phyloP scores from a whole-genome alignment of 129 eudicot species.

The Kitagawia praeruptora region DNA sequence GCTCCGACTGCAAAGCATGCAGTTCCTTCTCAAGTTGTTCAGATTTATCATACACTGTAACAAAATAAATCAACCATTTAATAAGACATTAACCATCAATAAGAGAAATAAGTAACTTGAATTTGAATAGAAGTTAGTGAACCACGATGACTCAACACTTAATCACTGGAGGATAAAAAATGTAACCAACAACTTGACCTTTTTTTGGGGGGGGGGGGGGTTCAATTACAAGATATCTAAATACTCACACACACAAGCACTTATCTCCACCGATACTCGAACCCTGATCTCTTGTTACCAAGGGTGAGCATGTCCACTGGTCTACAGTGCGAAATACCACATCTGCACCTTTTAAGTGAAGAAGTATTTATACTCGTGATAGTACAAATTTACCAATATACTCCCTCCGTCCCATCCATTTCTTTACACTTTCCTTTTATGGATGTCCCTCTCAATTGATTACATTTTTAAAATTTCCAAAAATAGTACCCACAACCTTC shows the following conservation, averaged over 20 bases:
- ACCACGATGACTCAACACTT: background rate
- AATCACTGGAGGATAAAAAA: too few species aligned
- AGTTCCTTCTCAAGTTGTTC: slow-evolving; percentile 57
- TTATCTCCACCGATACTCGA: background rate
- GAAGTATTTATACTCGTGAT: background rate
- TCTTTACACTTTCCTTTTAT: too few species aligned
- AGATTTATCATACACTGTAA: slow-evolving; percentile 56
- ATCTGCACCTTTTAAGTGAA: background rate
- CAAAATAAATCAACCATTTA: background rate
- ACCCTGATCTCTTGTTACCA: background rate
- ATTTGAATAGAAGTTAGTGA: background rate
- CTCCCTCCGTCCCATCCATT: too few species aligned
- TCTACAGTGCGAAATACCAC: background rate
- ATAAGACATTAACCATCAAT: background rate
- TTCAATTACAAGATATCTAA: too few species aligned
- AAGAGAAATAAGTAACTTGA: background rate
- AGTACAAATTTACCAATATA: background rate
- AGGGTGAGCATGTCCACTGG: background rate
- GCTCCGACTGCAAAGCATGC: slow-evolving; percentile 54
- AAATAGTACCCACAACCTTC: too few species aligned
- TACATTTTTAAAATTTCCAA: too few species aligned
- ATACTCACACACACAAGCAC: background rate
- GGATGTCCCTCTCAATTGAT: too few species aligned
- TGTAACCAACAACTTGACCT: too few species aligned
- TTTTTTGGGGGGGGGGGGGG: too few species aligned